A percentile compares a stretch with the other conserved stretches of the same genome.
Conservation (phyloP, 1,284 basidiomycete species). For the Athelia psychrophila region DNA sequence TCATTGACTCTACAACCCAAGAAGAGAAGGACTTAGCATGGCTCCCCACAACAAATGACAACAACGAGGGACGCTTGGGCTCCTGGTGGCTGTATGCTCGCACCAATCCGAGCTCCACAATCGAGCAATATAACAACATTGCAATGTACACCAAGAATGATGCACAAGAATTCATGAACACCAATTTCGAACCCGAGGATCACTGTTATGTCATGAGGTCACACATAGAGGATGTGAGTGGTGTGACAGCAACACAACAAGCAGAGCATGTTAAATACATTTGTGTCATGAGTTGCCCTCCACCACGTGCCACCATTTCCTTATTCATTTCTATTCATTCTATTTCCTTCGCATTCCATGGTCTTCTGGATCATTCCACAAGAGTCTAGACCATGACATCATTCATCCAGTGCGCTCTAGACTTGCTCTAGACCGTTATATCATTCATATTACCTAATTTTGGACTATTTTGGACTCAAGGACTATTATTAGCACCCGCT, state of each 20-base stretch:
- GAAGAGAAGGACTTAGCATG: conserved; percentile 8
- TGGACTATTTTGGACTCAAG: too few relatives aligned
- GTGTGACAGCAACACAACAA: neutral
- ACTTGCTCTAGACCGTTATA: too few relatives aligned
- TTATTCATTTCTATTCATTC: too few relatives aligned
- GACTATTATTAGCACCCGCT: too few relatives aligned
- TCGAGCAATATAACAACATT: neutral
- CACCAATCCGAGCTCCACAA: neutral
- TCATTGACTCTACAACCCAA: conserved; percentile 6
- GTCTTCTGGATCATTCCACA: too few relatives aligned
- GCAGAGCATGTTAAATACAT: neutral
- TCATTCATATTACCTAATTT: too few relatives aligned
- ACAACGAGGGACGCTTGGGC: conserved; percentile 17
- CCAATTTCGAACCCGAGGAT: neutral
- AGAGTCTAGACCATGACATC: too few relatives aligned
- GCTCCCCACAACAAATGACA: conserved; percentile 18
- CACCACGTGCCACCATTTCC: too few relatives aligned
- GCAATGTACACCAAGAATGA: neutral
- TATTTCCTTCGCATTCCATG: too few relatives aligned
- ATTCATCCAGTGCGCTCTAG: too few relatives aligned
- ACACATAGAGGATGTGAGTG: neutral
- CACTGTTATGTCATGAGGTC: neutral
- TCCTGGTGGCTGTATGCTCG: neutral
- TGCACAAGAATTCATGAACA: neutral
- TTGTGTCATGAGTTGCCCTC: too few relatives aligned